These are phyloP conservation scores for Lipomyces yamadae DNA, from an alignment of 805 yeast species.

Conservation along the genomic window DNA sequence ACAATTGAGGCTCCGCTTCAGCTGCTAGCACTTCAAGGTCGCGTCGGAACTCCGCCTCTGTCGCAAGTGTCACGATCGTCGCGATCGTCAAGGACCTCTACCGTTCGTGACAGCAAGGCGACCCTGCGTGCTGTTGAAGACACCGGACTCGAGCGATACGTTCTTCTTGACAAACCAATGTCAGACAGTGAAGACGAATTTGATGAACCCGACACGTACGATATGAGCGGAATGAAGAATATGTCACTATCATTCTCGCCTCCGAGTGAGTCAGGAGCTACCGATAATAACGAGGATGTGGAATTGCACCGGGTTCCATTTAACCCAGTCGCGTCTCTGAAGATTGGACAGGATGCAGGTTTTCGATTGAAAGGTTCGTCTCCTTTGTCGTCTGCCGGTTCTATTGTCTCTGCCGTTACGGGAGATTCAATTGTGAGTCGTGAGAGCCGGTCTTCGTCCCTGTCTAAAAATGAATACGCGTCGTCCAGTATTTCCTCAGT, in stretches of 20 bases:
- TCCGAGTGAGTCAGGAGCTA: not conserved
- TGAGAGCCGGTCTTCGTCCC: slow-evolving; percentile 16
- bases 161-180: slow-evolving; percentile 16
- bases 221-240: not conserved
- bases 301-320: not conserved
- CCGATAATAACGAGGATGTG: not conserved
- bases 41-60: slow-evolving; percentile 1
- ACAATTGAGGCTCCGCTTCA: not conserved
- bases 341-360: not conserved
- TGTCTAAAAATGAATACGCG: slow-evolving; percentile 19
- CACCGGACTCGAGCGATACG: slow-evolving; percentile 3
- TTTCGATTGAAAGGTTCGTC: not conserved
- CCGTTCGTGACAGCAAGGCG: slow-evolving; percentile 27
- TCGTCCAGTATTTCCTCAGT: slow-evolving; percentile 9
- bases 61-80: slow-evolving; percentile 1
- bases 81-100: slow-evolving; percentile 17
- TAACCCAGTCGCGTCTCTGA: not conserved
- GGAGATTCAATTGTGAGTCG: slow-evolving; percentile 6
- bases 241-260: not conserved
- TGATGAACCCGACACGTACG: not conserved
- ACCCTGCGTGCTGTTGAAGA: slow-evolving; percentile 14
- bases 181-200: slow-evolving; percentile 20
- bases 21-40: not conserved
- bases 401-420: not conserved
- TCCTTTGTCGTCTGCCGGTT: not conserved